Evolutionary conservation across 1,139 yeast genomes (phyloP), one percentile per base, ranked within the genome.

Genomic region (Blastobotrys persicus): DNA sequence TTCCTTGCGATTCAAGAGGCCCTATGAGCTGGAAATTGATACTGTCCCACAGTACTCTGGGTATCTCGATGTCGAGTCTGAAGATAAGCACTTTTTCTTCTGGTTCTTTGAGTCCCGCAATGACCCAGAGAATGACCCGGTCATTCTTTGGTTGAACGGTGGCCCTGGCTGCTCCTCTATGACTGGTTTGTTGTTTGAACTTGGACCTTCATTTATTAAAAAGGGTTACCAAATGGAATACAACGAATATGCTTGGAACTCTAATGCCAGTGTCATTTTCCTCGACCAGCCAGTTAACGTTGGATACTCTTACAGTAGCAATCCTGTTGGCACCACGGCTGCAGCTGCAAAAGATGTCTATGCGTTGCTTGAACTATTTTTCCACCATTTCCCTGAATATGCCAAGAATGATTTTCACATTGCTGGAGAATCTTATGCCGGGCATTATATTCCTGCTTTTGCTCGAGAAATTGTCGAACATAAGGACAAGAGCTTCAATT

Each of bases 381-480:
- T 83, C 71, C 79, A 83, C 61, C 82, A 83, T 60, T 85, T 85
- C 73, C 85, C 87, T 13, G 75, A 83, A 55, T 83, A 80, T 62
- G 56, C 69, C 42, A 58, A 67, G n/a, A 75, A 78, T 56, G 76
- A 75, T 41, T 86, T 87, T 78, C 95, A 87, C 66, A 83, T 88
- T 65, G 81, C 95, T 48, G 95, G 95, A 52, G 95, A 88, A 68
- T 84, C 92, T 11, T 88, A 87, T 62, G 95, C 88, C 34, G 96
- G 95, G 40, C 95, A 86, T 67, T 87, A 87, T 65, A 81, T 87
- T 56, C 96, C 96, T 23, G 80, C 76, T 20, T 81, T 88, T 67
- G 92, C 92, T 14, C 71, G 78, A 44, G 94, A 85, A 63, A 85
- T 88, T 55, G 68, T 85, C 53, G 81, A 81, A 19, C 64, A 80